Base-by-base conservation (phyloP, 371 early-diverging fungal species). In the Racocetra persica region DNA sequence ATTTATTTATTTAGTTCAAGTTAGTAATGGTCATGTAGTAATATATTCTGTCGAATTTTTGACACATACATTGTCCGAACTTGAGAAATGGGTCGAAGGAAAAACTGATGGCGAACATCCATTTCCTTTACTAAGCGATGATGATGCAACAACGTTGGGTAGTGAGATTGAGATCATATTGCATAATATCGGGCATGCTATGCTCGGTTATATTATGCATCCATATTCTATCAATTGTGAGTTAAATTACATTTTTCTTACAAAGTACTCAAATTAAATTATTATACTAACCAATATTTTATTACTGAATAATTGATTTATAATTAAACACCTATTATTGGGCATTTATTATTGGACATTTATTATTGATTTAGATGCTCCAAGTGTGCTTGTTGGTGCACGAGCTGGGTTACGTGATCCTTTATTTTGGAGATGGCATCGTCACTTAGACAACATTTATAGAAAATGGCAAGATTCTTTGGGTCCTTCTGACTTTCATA, bases 391-490 rank as follows among this genome's bases (percentile, higher is more conserved):
- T 22, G 72, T 71, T 32, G 72, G 72, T 18, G 72, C 72, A 26
- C 72, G 72, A 26, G 72, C 52, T 1, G 72, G 72, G 2, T 24
- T 18, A 22, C 72, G 72, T 51, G 72, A 71, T 52, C 72, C 72
- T 10, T 71, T 71, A 54, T 71, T 71, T 52, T 71, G 72, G 72
- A 71, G 72, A 71, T 71, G 72, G 72, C 72, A 71, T 52, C 72
- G 72, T 71, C 72, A 71, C 20, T 16, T 71, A 10, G 54, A 71
- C 18, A 52, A 52, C n/a, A 71, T 71, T 71, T 71, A 71, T 7
- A 14, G 18, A 24, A 71, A 32, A 52, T 71, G 49, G 28, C 72
- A 71, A 51, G 26, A 24, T 52, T 5, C 8, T 28, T 71, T 71
- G 51, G 72, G 72, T 22, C 32, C 28, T 49, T 13, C 22, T 18